phyloP scores from a whole-genome alignment of 2,329 filamentous ascomycete species.

The Oidium heveae region DNA sequence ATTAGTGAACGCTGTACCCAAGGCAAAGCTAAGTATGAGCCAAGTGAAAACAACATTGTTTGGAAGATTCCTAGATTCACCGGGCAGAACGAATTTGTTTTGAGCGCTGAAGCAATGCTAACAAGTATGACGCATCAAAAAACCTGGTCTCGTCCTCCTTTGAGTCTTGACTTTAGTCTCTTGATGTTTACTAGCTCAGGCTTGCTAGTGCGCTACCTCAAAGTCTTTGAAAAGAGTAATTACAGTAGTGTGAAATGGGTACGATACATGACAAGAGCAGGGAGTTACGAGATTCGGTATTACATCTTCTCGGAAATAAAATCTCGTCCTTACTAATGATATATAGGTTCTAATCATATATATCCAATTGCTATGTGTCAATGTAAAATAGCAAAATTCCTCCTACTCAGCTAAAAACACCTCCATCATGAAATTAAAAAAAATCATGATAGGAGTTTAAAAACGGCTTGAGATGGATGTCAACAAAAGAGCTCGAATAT shows the following conservation, averaged over 20 bases:
- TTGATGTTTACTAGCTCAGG: constrained; percentile 97
- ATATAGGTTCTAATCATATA: too few species aligned
- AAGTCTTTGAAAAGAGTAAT: constrained; percentile 98
- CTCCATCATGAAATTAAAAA: too few species aligned
- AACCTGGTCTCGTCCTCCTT: constrained; percentile 78
- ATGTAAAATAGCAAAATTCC: too few species aligned
- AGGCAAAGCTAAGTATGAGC: constrained; percentile 96
- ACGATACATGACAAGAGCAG: constrained; percentile 91
- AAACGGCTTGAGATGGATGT: too few species aligned
- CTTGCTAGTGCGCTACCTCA: constrained; percentile 74
- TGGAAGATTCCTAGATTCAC: constrained; percentile 99
- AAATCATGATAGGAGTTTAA: too few species aligned
- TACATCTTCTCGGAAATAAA: background rate
- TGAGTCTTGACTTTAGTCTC: constrained; percentile 77
- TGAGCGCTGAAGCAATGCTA: constrained; percentile 78
- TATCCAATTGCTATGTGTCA: too few species aligned
- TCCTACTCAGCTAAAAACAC: too few species aligned
- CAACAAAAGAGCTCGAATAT: too few species aligned
- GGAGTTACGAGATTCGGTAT: constrained; percentile 87
- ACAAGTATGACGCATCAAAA: constrained; percentile 98
- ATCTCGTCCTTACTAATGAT: too few species aligned
- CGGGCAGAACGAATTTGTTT: constrained; percentile 86
- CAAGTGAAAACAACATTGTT: constrained; percentile 89
- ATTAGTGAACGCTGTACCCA: constrained; percentile 84
- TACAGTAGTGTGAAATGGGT: constrained; percentile 99